Evolutionary conservation across 2,329 filamentous ascomycete species (phyloP), one percentile per base, ranked within the genome.

Genomic region (Colletotrichum plurivorum): DNA sequence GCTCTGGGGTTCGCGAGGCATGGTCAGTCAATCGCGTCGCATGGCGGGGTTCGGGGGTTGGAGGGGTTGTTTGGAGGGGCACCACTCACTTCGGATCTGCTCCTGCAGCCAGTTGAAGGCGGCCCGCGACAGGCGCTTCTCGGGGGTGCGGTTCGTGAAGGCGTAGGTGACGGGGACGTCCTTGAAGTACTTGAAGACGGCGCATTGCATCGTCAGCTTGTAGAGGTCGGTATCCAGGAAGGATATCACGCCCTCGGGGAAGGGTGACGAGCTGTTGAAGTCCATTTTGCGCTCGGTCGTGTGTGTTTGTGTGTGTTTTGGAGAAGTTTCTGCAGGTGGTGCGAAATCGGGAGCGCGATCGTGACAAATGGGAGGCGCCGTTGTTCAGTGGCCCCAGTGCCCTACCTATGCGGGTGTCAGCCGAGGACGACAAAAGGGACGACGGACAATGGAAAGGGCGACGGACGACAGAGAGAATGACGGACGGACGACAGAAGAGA

Each of bases 131-230:
- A 99, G 85, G 79, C 95, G 94, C 90, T 98, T 97, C 71, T 97
- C 90, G 8, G 94, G 94, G 1, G 96, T 99, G 58, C 96, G 92
- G 79, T 99, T 99, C 59, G 94, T 98, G 83, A 97, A 98, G 69
- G 93, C 90, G 78, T 98, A 99, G 3, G 93, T 94, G 67, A 98
- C 96, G 52, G 91, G 88, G 75, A 90, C 84, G 67, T 95, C 87
- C 41, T 92, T 92, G 80, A 97, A 98, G 84, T 95, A 97, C 81
- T 97, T 97, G 74, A 97, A 88, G 73, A 98, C 92, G 71, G 94
- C 94, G 78, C 93, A 97, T 91, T 99, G 96, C 96, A 99, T 99
- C 20, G 96, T 99, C 81, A 99, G 83, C 82, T 99, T 99, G 88
- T 98, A 99, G 70, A 99, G 78, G 74, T 92, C 89, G 16, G 93